Conservation (phyloP, 371 early-diverging fungal genomes). For the Zychaea mexicana region DNA sequence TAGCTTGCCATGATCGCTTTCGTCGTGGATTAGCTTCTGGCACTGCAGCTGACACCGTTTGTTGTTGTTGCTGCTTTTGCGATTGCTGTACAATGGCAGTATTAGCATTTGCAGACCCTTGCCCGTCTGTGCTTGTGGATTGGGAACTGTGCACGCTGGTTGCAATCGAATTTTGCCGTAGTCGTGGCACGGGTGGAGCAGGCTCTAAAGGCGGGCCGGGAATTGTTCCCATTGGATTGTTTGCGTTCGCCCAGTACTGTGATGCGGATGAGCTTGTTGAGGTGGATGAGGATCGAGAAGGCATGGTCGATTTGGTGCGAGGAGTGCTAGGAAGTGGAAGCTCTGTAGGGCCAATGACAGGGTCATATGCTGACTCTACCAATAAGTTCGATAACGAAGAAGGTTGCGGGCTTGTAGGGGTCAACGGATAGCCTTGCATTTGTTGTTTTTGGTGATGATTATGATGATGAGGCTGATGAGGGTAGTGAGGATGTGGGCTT, state of each 20-base stretch:
- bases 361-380: not conserved
- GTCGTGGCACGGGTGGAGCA: conserved; percentile 8
- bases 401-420: conserved; percentile 21
- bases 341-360: not conserved
- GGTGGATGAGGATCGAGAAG: conserved; percentile 18
- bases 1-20: not conserved
- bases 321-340: not conserved
- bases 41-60: not conserved
- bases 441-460: conserved; percentile 4
- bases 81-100: too few species aligned
- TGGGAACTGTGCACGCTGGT: conserved; percentile 17
- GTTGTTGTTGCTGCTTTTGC: conserved; percentile 11
- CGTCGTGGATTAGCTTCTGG: not conserved
- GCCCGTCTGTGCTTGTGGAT: conserved; percentile 14
- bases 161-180: conserved; percentile 16
- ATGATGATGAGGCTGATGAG: not conserved
- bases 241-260: not conserved
- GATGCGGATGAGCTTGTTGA: conserved; percentile 10
- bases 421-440: conserved; percentile 11
- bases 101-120: not conserved
- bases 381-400: not conserved
- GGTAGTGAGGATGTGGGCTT: not conserved
- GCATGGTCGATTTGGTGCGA: conserved; percentile 6
- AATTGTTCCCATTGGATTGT: not conserved
- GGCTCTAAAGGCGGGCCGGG: conserved; percentile 1